Evolutionary conservation across 306 rosid genomes (phyloP), one percentile per base, ranked within the genome.

Genomic region (Erythrophleum fordii): DNA sequence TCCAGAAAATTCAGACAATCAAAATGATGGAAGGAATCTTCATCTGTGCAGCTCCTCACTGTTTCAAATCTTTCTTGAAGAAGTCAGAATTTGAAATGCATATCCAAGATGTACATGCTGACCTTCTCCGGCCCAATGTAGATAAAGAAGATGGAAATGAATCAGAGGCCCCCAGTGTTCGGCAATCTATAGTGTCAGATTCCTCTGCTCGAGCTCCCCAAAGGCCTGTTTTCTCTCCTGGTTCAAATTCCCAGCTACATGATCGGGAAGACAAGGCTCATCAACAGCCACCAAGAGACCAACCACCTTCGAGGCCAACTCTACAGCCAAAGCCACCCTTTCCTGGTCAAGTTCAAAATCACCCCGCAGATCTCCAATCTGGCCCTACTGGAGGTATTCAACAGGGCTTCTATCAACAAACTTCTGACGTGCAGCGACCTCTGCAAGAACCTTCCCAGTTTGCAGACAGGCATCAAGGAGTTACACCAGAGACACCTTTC

Each of bases 1-100:
- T 96, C 82, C 99, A 92, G 91, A 96, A 93, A 93, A 96, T 96
- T 83, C 99, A 90, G 84, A 96, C 98, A 5, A 89, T 96, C 56
- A 93, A 96, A 92, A 81, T 96, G 90, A 93, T 96, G 97, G 98
- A 96, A 88, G 99, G 99, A 76, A 96, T 93, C 87, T 87, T 92
- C 80, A 84, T 96, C 68, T 96, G 99, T 77, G 99, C 98, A 44
- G 99, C 98, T 59, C 99, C 98, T 78, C 99, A 96, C 77, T 96
- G 99, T 85, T 97, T 96, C 77, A 96, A 92, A 80, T 89, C 99
- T 76, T 96, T 96, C 87, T 71, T 96, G 73, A 92, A 93, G 85
- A 87, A 85, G 80, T 71, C 84, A 39, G 98, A 96, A 11, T 96
- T 96, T 83, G 99, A 96, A 80, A 82, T 90, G 85, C 99, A 96